Evolutionary conservation across 768 basidiomycete species (phyloP).

Genomic region (Suillus clintonianus): DNA sequence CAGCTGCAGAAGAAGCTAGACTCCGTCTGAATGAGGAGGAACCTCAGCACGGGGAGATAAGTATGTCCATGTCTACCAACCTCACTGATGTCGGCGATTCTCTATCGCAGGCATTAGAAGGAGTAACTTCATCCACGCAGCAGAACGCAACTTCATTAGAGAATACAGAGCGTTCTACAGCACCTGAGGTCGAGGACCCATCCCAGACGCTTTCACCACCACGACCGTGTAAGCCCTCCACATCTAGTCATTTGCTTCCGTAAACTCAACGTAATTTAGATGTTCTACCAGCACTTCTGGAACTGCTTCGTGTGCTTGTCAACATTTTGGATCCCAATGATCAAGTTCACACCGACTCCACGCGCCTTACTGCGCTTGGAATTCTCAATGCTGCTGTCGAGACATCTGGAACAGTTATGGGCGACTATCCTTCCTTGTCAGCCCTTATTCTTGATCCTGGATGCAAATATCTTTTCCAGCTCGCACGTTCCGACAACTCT

Average conservation of each 20-base stretch:
- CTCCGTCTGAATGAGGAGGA: slow-evolving; percentile 53
- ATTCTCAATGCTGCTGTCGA: slow-evolving; percentile 90
- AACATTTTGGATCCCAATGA: slow-evolving; percentile 95
- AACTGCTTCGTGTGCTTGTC: slow-evolving; percentile 90
- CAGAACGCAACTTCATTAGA: slow-evolving; percentile 16
- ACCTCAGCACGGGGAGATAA: slow-evolving; percentile 54
- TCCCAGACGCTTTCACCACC: slow-evolving; percentile 13
- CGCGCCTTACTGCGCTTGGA: slow-evolving; percentile 83
- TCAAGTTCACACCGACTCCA: slow-evolving; percentile 94
- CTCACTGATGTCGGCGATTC: slow-evolving; percentile 23
- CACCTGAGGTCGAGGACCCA: slow-evolving; percentile 34
- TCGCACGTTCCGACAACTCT: slow-evolving; percentile 88
- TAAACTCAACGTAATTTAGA: slow-evolving; percentile 41
- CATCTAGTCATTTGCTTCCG: not conserved
- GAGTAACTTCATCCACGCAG: slow-evolving; percentile 11
- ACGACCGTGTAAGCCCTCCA: slow-evolving; percentile 22
- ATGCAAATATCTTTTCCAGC: slow-evolving; percentile 96
- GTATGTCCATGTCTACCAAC: slow-evolving; percentile 56
- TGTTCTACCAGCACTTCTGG: slow-evolving; percentile 89
- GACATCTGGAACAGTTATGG: slow-evolving; percentile 74
- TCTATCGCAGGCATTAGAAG: slow-evolving; percentile 4
- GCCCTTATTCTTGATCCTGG: slow-evolving; percentile 83
- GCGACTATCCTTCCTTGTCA: slow-evolving; percentile 75
- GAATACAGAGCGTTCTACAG: slow-evolving; percentile 2
- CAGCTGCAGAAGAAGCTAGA: slow-evolving; percentile 68